Conservation (phyloP, 345 rosid species). For the Bruguiera parviflora region DNA sequence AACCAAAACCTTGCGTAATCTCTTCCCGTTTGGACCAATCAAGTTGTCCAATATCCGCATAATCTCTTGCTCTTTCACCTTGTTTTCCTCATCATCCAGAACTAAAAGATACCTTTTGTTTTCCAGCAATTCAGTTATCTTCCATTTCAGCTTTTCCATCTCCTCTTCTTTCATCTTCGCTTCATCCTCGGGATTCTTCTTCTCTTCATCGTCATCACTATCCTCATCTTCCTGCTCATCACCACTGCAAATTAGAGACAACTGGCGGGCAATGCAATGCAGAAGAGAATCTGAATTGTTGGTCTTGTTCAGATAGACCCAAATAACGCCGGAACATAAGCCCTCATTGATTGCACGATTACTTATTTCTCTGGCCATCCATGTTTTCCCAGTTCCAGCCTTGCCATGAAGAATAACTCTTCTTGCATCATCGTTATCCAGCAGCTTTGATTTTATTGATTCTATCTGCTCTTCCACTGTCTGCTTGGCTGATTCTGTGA, state of each 20-base stretch:
- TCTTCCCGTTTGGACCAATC: neutral
- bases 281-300: conserved; percentile 16
- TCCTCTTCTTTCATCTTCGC: neutral
- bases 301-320: conserved; percentile 30
- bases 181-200: conserved; percentile 17
- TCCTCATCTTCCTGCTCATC: conserved; percentile 33
- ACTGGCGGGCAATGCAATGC: conserved; percentile 38
- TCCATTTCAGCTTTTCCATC: neutral
- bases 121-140: neutral
- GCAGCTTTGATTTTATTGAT: neutral
- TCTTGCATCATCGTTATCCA: neutral
- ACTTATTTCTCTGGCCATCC: conserved; percentile 34
- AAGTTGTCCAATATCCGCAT: neutral
- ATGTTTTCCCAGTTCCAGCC: conserved; percentile 48
- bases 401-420: conserved; percentile 28
- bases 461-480: neutral
- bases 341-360: neutral
- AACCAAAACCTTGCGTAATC: conserved; percentile 13
- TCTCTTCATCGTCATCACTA: conserved; percentile 13
- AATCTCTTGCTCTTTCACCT: conserved; percentile 4
- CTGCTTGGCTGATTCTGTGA: neutral
- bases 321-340: conserved; percentile 22
- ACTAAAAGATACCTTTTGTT: conserved; percentile 24
- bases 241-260: conserved; percentile 20
- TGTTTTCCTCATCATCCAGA: conserved; percentile 39